Evolutionary conservation across 176 grass and related monocot genomes (phyloP), one percentile per base, ranked within the genome.

Genomic region (Phyllostachys edulis): DNA sequence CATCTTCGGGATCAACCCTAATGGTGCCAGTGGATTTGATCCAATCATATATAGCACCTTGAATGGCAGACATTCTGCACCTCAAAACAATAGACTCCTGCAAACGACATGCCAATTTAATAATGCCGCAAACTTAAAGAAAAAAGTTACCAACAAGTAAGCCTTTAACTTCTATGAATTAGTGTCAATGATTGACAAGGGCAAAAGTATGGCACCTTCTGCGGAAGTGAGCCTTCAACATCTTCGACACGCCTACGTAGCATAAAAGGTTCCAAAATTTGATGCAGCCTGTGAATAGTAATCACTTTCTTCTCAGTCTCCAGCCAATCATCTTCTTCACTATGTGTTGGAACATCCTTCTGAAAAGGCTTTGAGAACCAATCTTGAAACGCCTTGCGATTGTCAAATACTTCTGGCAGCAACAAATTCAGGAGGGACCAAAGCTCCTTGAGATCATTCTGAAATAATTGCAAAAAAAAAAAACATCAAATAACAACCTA

Each of bases 241-340:
- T 99, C 97, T 82, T 99, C 97, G 65, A 99, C 88, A 2, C 97
- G 93, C 59, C 97, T 91, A 38, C 97, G 88, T 79, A 99, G 86
- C 97, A 99, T 99, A 79, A 99, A 99, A 82, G 97, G 97, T 77
- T 99, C 97, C 71, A 99, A 85, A 86, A 99, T 99, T 84, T 96
- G 97, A 77, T 99, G 97, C 82, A 99, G 84, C 61, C 97, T 89
- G 49, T 99, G 97, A 84, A 99, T 99, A 60, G 96, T 91, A 78
- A 99, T 99, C 62, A 99, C 93, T 88, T 99, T 99, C 59, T 99
- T 99, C 62, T 99, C 97, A 6, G 97, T 99, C 79, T 99, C 97
- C 59, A 99, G 78, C 97, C 97, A 99, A 82, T 99, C 93, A 62
- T 99, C 97, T 49, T 96, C 96, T 77, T 89, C 88, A 52, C 66